These are phyloP conservation scores for Sporisorium graminicola DNA, from an alignment of 1,284 basidiomycete genomes.

Conservation along the genomic window DNA sequence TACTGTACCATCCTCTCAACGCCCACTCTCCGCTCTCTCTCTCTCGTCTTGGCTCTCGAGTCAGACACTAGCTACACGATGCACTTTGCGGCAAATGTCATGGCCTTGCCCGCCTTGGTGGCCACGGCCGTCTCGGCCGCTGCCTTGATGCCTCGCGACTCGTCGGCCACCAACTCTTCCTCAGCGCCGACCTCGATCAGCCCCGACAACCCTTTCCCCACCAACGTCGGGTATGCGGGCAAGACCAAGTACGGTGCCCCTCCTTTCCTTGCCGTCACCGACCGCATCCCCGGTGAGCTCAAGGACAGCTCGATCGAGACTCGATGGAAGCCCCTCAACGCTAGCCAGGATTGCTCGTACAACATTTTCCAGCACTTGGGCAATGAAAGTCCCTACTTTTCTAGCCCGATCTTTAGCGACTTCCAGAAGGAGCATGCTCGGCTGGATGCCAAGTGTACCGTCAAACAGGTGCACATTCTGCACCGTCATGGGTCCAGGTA, in stretches of 20 bases:
- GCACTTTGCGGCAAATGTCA: constrained; percentile 15
- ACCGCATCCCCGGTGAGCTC: constrained; percentile 46
- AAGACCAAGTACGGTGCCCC: constrained; percentile 35
- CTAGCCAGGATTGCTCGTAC: constrained; percentile 19
- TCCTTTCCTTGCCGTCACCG: constrained; percentile 60
- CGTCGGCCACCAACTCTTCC: constrained; percentile 21
- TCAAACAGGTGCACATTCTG: constrained; percentile 55
- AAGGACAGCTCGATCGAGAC: constrained; percentile 50
- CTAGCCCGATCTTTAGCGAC: constrained; percentile 49
- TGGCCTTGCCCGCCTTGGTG: constrained; percentile 31
- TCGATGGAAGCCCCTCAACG: constrained; percentile 42
- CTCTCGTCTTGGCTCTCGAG: too few relatives aligned
- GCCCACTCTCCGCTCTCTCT: neutral
- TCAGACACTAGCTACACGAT: constrained; percentile 1
- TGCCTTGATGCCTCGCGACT: constrained; percentile 18
- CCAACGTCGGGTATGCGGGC: constrained; percentile 62
- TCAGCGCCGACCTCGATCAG: constrained; percentile 28
- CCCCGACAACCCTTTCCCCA: constrained; percentile 52
- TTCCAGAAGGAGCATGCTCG: constrained; percentile 31
- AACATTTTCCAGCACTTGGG: constrained; percentile 61
- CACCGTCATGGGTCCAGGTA: constrained; percentile 54
- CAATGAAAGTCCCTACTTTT: constrained; percentile 56
- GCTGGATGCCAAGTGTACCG: constrained; percentile 43
- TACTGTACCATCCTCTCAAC: neutral
- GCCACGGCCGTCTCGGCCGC: constrained; percentile 28